These are phyloP conservation scores for Scutellaria baicalensis DNA, from an alignment of 257 asterid species.

Conservation along the genomic window DNA sequence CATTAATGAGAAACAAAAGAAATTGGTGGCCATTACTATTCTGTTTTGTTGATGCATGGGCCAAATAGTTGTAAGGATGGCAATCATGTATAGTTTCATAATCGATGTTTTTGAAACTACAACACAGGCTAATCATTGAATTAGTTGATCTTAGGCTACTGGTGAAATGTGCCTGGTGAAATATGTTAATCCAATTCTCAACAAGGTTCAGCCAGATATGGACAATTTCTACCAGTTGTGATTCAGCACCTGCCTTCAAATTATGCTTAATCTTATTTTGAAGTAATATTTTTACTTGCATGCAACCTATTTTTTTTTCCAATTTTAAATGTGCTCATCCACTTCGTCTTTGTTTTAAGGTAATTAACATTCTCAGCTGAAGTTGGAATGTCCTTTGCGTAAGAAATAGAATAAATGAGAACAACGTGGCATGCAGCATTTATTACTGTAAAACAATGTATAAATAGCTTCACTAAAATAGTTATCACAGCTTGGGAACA, in stretches of 20 bases:
- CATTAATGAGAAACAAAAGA: neutral
- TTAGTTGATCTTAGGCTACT: conserved; percentile 5
- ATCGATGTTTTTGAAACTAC: neutral
- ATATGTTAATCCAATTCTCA: neutral
- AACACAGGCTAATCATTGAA: neutral
- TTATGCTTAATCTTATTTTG: neutral
- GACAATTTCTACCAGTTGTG: neutral
- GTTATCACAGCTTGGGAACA: neutral
- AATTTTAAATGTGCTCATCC: neutral
- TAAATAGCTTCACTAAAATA: neutral
- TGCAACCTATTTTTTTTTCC: neutral
- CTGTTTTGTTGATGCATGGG: neutral
- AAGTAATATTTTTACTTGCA: neutral
- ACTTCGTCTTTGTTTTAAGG: neutral
- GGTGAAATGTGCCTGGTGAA: neutral
- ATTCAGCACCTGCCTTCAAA: neutral
- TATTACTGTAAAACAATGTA: neutral
- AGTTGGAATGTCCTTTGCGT: neutral
- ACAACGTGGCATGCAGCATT: conserved; percentile 2
- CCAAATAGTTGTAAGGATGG: neutral
- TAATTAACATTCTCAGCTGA: neutral
- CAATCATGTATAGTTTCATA: neutral
- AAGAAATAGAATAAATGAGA: neutral
- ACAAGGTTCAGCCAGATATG: neutral
- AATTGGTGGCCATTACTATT: neutral